Evolutionary conservation across 441 rosid species (phyloP), one percentile per base, ranked within the genome.

Genomic region (Codiaeum variegatum): DNA sequence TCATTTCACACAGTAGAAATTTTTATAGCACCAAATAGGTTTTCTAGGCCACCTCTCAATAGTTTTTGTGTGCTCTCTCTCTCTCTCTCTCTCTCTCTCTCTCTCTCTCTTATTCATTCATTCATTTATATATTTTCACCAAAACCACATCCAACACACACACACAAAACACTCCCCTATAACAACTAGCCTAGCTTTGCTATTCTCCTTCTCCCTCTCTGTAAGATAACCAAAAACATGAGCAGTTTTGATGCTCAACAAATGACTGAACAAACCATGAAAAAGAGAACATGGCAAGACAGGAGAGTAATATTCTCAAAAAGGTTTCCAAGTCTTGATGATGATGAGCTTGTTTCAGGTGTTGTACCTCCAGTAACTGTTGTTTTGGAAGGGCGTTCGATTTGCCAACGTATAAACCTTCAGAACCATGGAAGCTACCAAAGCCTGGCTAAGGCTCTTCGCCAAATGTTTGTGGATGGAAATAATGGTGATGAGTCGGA

Each of bases 301-400:
- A 38, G 42, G 10, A 38, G 42, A 8, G 42, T 38, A 38, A 7
- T 38, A 38, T 38, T 38, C 42, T 38, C 42, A 7, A 78, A 74
- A 73, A 62, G 76, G 34, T 87, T 87, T 68, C 87, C 85, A 4
- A 79, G 80, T n/a, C 82, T 85, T 0, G 88, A 87, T 4, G 87
- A 80, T 6, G 89, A 87, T 28, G 88, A 87, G 83, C 83, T 90
- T 38, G 82, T 92, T 24, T 86, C 95, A 28, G 72, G 82, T 1
- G 84, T 92, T 29, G 85, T 91, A 58, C 98, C 96, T 7, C 88
- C 93, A 9, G 95, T 92, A 18, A 92, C 97, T 0, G 98, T 91
- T 63, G 95, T 84, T 40, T 88, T 90, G 0, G 96, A 92, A 75
- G 98, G 98, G 70, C 93, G 98, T 40, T 86, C 96, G 24, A 92